Base-by-base conservation (phyloP, 768 basidiomycete species). In the Boletus rubescentipes region DNA sequence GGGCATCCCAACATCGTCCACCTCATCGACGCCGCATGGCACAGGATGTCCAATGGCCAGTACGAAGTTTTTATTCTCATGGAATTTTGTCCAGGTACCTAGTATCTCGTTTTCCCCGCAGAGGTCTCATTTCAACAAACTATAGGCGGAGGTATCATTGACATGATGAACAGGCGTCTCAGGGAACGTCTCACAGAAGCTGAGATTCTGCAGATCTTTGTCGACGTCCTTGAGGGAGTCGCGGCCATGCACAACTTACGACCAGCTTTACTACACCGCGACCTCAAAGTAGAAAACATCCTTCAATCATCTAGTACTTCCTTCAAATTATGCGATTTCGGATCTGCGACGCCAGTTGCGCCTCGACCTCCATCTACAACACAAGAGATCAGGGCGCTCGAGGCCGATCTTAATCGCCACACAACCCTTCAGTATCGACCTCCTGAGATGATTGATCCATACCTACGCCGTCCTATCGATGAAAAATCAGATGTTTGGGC, bases 401-500 rank as follows among this genome's bases (percentile, higher is more conserved):
- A 98, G 63, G 82, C 87, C 34, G 96, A 98, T 71, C 79, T 99
- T 42, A 95, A 96, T 69, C 82, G 87, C 61, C 90, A 97, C 65
- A 99, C 97, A 3, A 99, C 97, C 4, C 77, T 98, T 57, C 97
- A 98, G 69, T 99, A 99, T 67, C 80, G 97, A 40, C 93, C 96
- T n/a, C 96, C 97, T 2, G 97, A 99, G 73, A 97, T 99, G 93
- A 89, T 98, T 15, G 96, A 99, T 66, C 83, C 87, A 0, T 89
- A 89, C 70, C 79, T 87, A 23, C 80, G 91, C 57, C 79, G 90
- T 53, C 87, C 90, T 2, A 81, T 94, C 32, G 93, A 94, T 67
- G 93, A 95, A 70, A 96, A 94, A 75, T 91, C 89, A 70, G 96
- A 99, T 64, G 88, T 99, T 0, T 99, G 97, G 97, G 97, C 97